Base-by-base conservation (phyloP, 805 yeast genomes). In the Metschnikowia picachoensis region DNA sequence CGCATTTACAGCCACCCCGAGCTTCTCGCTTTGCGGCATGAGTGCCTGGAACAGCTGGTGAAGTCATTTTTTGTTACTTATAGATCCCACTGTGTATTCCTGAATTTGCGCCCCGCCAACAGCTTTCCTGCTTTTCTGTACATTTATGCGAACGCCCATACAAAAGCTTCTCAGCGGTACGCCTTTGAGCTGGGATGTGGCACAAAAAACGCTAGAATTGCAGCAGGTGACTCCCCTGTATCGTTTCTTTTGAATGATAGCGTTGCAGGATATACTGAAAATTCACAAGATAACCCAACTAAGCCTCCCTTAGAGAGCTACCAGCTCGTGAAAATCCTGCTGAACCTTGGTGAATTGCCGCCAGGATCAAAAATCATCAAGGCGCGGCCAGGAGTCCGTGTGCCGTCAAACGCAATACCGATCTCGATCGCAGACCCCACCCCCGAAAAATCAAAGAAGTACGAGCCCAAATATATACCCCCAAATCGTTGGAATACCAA, bases 331-430 rank as follows among this genome's bases (percentile, higher is more conserved):
- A 44, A 35, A 31, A 35, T 44, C 41, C 43, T 43, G 25, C 43
- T 31, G 32, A 39, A 41, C 25, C 37, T 44, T n/a, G 43, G 43
- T 13, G 49, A 48, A 7, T 39, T 51, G 31, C 49, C 55, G n/a
- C 47, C 44, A 9, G 59, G 55, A 1, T 51, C 58, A 14, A 44
- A 40, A 25, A 55, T 60, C 37, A 43, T 66, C 35, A 50, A 54
- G 37, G 48, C 61, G 0, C 60, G 55, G 13, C 64, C 62, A 2
- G 68, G 69, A 1, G 49, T 54, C 47, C 53, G 50, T 8, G 40
- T 64, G 9, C 71, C 72, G 3, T 41, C 46, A 3, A 66, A 66
- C 25, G 70, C 70, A 8, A 58, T 64, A 8, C 60, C 64, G 3
- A 43, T 62, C 8, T 55, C 55, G 10, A 36, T 50, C 20, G 48